Base-by-base conservation (phyloP, 495 filamentous ascomycete genomes). In the Neurospora sp. region DNA sequence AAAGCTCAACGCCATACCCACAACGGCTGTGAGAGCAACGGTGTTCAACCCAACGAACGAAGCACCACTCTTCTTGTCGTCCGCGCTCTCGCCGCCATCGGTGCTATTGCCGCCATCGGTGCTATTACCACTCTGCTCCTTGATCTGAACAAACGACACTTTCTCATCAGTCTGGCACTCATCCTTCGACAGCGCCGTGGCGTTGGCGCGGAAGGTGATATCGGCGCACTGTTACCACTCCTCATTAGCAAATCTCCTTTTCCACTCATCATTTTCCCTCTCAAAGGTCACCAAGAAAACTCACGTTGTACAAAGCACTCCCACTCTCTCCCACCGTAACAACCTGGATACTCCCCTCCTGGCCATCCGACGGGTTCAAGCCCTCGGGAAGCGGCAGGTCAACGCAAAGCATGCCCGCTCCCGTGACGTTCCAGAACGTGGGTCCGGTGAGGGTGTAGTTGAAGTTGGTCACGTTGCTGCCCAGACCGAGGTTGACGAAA, bases 401-500 rank as follows among this genome's bases (percentile, higher is more conserved):
- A 41, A 91, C 77, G 74, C 90, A 92, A 72, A 90, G 85, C 9
- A 82, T 87, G 42, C 90, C 90, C 18, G 84, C 87, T 68, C 88
- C 89, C 1, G 89, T 90, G 73, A 84, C 84, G 80, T 91, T 92
- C 76, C 87, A 81, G 72, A 86, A 77, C 20, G 78, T 71, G 11
- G 78, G 74, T 14, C 53, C 53, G 20, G 86, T 85, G 31, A 91
- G 83, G 31, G 85, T 83, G 78, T 89, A 85, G 79, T 91, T 91
- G 82, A 91, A 89, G 77, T 82, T 82, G 71, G 87, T 84, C 37
- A 84, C 84, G 75, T 84, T 83, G 10, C 72, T 71, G 44, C 89
- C 88, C 41, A 91, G 73, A n/a, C 87, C 90, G 27, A 91, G 80
- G 80, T 91, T 91, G 76, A 91, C 78, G 78, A 85, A 90, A 41